Evolutionary conservation across 2,329 filamentous ascomycete species (phyloP), one percentile per base, ranked within the genome.

Genomic region (Microascus cirrosus): DNA sequence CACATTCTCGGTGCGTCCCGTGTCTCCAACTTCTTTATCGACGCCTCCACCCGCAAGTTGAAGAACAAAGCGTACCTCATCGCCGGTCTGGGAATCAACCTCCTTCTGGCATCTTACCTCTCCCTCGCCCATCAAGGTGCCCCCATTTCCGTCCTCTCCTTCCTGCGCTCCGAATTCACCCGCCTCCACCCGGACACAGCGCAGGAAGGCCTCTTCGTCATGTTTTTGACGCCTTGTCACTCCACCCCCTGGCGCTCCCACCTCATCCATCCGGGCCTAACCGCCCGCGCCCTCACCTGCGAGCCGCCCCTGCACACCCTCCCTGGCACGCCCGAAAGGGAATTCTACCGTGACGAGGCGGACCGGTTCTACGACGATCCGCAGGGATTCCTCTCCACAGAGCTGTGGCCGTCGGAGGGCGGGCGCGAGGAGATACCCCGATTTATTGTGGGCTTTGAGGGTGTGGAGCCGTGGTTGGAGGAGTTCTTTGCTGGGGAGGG

Each of bases 201-300:
- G 58, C 57, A 64, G 39, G 65, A 73, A 39, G 78, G 81, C 59
- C 76, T 84, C 12, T 86, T 85, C 64, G 83, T 86, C 36, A 86
- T 87, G 22, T 96, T 97, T 73, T 79, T 99, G 25, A 95, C 92
- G 80, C 94, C 94, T 11, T 99, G 94, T 73, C 94, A 99, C 76
- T 89, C 88, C 63, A 97, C 93, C 0, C 93, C 94, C 2, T 97
- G 94, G 93, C 87, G 92, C 65, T 91, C 87, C 18, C 89, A 95
- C 66, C 80, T 97, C 45, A 77, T 95, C 60, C 82, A 94, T 66
- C 82, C 89, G 0, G 74, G 76, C 34, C 83, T 96, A 57, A 74
- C 82, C 59, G 91, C 90, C 3, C 92, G 92, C 77, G 93, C 92
- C 0, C 76, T 97, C 18, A 87, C 88, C 6, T 99, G 94, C 70